Percentiles rank a stretch among this genome's conserved stretches.
Evolutionary conservation across 2,329 filamentous ascomycete genomes (phyloP).

Genomic region (Xylaria sp.): DNA sequence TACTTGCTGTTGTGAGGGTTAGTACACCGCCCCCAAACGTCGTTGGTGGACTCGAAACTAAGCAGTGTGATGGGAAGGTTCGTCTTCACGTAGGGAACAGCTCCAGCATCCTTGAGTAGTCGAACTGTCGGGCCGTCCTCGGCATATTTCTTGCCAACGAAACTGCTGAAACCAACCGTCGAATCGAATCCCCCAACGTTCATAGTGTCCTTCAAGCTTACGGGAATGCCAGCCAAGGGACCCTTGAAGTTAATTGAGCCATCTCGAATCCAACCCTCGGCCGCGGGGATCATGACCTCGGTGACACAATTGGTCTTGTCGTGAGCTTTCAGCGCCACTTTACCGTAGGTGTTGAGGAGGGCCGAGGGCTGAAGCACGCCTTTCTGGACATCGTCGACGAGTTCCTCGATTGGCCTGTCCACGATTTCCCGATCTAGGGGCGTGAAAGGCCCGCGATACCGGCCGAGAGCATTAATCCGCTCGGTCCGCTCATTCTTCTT

Average conservation of each 20-base stretch:
- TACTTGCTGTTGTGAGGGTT: conserved; percentile 89
- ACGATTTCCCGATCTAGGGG: conserved; percentile 73
- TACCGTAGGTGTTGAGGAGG: conserved; percentile 86
- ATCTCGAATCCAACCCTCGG: conserved; percentile 74
- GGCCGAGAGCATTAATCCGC: conserved; percentile 73
- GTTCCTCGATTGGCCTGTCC: conserved; percentile 76
- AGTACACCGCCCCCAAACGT: conserved; percentile 81
- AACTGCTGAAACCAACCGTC: conserved; percentile 80
- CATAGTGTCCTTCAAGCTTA: conserved; percentile 85
- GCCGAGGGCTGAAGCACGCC: conserved; percentile 72
- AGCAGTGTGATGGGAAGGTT: conserved; percentile 87
- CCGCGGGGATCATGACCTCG: conserved; percentile 82
- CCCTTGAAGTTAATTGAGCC: conserved; percentile 76
- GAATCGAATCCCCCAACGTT: conserved; percentile 85
- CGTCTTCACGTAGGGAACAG: conserved; percentile 92
- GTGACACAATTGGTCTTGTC: conserved; percentile 90
- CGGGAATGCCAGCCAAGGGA: conserved; percentile 85
- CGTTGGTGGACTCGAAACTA: conserved; percentile 82
- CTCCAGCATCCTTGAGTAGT: conserved; percentile 86
- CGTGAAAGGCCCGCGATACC: conserved; percentile 74
- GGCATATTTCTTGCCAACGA: conserved; percentile 72
- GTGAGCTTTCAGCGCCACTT: conserved; percentile 85
- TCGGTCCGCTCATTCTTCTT: conserved; percentile 81
- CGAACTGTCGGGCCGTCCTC: conserved; percentile 78
- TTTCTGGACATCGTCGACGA: conserved; percentile 82